Evolutionary conservation across 352 stramenopile species (phyloP).

Genomic region (Elongisporangium anandrum): DNA sequence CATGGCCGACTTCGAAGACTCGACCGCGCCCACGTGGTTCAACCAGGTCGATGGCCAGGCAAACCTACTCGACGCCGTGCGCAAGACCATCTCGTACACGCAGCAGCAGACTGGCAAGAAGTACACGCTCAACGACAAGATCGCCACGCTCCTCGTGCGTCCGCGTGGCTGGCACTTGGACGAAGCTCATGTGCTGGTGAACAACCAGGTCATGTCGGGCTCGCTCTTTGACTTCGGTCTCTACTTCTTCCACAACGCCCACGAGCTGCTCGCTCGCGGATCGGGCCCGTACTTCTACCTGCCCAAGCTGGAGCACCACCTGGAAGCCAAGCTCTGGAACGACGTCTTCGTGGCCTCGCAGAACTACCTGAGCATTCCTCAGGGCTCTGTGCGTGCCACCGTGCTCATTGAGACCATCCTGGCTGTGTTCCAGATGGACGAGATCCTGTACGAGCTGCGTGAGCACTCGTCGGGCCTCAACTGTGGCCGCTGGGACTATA

Average conservation of each 20-base stretch:
- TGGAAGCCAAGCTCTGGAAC: conserved; percentile 96
- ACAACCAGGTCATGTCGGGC: conserved; percentile 90
- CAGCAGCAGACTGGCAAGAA: conserved; percentile 67
- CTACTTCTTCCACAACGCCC: conserved; percentile 96
- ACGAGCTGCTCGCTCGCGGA: conserved; percentile 77
- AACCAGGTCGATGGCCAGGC: conserved; percentile 92
- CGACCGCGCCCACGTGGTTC: conserved; percentile 90
- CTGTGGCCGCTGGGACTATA: conserved; percentile 97
- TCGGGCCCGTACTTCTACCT: conserved; percentile 95
- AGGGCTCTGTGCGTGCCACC: conserved; percentile 90
- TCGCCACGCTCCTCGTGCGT: conserved; percentile 90
- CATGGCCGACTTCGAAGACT: conserved; percentile 97
- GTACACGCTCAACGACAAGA: conserved; percentile 69
- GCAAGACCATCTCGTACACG: conserved; percentile 86
- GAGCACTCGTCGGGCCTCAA: conserved; percentile 96
- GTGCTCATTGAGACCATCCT: conserved; percentile 97
- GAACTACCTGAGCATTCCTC: conserved; percentile 88
- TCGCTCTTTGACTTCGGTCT: conserved; percentile 95
- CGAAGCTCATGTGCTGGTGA: conserved; percentile 92
- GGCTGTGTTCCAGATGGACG: conserved; percentile 97
- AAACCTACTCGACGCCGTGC: conserved; percentile 92
- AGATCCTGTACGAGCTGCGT: conserved; percentile 94
- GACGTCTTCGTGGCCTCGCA: conserved; percentile 95
- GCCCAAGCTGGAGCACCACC: conserved; percentile 94
- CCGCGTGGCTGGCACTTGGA: conserved; percentile 94